These are phyloP conservation scores for Phytophthora sansomeana DNA, from an alignment of 352 stramenopile genomes.

Conservation along the genomic window DNA sequence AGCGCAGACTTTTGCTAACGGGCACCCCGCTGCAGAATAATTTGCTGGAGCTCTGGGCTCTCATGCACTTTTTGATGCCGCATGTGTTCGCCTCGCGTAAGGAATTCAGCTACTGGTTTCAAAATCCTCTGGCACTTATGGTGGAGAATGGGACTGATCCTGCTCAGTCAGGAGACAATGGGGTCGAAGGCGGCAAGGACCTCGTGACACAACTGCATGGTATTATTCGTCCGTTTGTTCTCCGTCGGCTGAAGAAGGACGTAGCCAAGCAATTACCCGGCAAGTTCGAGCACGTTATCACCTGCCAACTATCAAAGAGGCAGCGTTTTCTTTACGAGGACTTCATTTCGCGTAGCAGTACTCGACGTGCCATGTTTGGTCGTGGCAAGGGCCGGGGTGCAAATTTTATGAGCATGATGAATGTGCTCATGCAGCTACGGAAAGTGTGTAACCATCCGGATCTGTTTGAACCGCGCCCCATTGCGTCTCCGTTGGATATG, in stretches of 20 bases:
- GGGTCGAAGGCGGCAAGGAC: conserved; percentile 36
- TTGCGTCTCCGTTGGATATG: conserved; percentile 95
- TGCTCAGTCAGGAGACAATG: conserved; percentile 69
- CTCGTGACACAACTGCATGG: conserved; percentile 96
- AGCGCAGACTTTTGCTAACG: conserved; percentile 93
- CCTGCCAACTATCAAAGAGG: conserved; percentile 94
- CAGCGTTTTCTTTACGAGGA: conserved; percentile 99
- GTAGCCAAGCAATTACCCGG: conserved; percentile 97
- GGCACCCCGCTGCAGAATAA: conserved; percentile 99
- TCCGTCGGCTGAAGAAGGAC: conserved; percentile 97
- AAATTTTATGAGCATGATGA: conserved; percentile 99
- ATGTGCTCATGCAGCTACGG: conserved; percentile 98
- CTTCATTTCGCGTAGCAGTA: conserved; percentile 97
- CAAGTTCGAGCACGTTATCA: conserved; percentile 98
- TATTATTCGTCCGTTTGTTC: conserved; percentile 98
- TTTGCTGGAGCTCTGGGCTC: conserved; percentile 97
- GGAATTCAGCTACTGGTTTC: conserved; percentile 99
- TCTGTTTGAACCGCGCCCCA: conserved; percentile 97
- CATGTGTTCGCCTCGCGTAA: conserved; percentile 94
- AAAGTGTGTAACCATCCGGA: conserved; percentile 99
- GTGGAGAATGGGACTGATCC: conserved; percentile 74
- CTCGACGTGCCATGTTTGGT: conserved; percentile 91
- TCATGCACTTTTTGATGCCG: conserved; percentile 99
- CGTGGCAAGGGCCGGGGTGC: conserved; percentile 81
- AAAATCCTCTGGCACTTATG: conserved; percentile 94